Base-by-base conservation (phyloP, 2,329 filamentous ascomycete species). In the Alternaria rosae region DNA sequence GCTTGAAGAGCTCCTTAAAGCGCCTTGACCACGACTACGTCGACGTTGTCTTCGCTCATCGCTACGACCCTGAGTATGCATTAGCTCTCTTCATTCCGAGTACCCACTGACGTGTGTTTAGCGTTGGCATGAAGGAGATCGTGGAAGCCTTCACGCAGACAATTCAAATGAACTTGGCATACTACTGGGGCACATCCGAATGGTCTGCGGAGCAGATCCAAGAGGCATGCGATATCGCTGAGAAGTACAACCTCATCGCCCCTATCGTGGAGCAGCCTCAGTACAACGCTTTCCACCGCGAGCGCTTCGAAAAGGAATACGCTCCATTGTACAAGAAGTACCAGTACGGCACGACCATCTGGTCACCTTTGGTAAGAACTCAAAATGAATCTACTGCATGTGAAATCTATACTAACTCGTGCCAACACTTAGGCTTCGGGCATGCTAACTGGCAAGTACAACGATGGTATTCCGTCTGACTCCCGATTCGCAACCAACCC, bases 21-120 rank as follows among this genome's bases (percentile, higher is more conserved):
- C 83, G 89, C 26, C 82, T 91, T 53, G 83, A 89, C 71, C 83
- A 87, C 56, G 85, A 85, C n/a, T 92, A 92, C 71, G 88, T 90
- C 56, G 88, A 90, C 74, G 80, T 90, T 45, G 84, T 89, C 38
- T 86, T 89, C 57, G 87, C 88, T 4, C 88, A 90, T 76, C 82
- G 87, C 25, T 85, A 86, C 15, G 88, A 90, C 61, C 78, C 81
- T 48, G 79, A 78, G 78, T 80, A 72, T 17, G 72, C 8, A 45
- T 21, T 3, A 23, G 9, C 4, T 41, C 11, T 17, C 15, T 4
- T 30, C 13, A 17, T 17, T 20, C 9, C 26, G 23, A 23, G 7
- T 26, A 13, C 17, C 3, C 38, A 20, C 67, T 67, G 51, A 71
- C 35, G 42, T 38, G 8, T 9, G 11, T 23, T 15, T 56, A 82